A percentile compares a stretch with the other conserved stretches of the same genome.
Evolutionary conservation across 345 rosid genomes (phyloP).

Genomic region (thale cress (Arabidopsis thaliana)): DNA sequence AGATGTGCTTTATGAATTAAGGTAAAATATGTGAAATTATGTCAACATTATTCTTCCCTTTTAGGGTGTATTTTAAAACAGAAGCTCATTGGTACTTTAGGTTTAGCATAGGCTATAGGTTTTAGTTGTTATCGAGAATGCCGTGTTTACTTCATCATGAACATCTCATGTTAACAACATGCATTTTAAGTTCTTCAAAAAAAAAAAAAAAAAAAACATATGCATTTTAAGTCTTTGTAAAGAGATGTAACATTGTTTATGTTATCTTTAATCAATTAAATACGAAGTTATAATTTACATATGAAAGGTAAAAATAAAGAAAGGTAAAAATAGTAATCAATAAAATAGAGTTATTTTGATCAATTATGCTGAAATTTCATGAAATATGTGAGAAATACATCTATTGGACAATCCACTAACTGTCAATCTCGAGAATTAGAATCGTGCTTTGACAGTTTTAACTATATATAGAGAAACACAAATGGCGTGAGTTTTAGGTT

Average conservation of each 20-base stretch:
- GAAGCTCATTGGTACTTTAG: conserved; percentile 11
- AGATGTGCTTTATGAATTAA: background rate
- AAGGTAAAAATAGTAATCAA: too few relatives aligned
- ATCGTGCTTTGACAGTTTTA: conserved; percentile 30
- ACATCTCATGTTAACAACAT: conserved; percentile 36
- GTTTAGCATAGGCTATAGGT: conserved; percentile 26
- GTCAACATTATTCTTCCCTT: conserved; percentile 18
- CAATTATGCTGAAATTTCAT: background rate
- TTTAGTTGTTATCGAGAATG: conserved; percentile 31
- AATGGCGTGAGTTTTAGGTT: conserved; percentile 32
- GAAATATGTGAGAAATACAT: background rate
- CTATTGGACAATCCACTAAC: conserved; percentile 18
- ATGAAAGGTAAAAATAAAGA: too few relatives aligned
- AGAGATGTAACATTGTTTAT: too few relatives aligned
- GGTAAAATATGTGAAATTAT: background rate
- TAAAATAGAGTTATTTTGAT: too few relatives aligned
- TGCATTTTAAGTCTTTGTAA: too few relatives aligned
- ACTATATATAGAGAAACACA: conserved; percentile 18
- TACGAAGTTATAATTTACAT: too few relatives aligned
- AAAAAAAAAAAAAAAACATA: too few relatives aligned
- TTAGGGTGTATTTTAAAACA: conserved; percentile 10
- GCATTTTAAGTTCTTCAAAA: background rate
- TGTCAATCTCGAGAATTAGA: conserved; percentile 33
- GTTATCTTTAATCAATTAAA: too few relatives aligned
- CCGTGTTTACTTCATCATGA: conserved; percentile 34